Conservation (phyloP, 805 yeast genomes). For the Lipomyces yamadae region DNA sequence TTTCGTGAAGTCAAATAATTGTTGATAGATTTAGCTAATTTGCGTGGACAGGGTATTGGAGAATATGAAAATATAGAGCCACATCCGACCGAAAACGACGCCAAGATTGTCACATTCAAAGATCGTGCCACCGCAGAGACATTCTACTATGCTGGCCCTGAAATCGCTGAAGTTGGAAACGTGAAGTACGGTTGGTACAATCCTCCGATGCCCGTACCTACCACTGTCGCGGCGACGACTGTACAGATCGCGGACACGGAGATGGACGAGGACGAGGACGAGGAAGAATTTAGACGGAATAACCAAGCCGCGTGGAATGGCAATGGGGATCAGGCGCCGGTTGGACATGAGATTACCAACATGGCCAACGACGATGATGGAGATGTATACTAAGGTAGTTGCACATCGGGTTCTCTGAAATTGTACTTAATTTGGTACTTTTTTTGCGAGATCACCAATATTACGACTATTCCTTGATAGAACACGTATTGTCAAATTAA, state of each 20-base stretch:
- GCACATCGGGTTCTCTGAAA: neutral
- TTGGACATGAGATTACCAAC: neutral
- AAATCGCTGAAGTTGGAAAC: conserved; percentile 11
- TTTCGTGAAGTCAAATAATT: too few relatives aligned
- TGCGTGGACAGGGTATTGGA: conserved; percentile 30
- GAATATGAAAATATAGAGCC: conserved; percentile 40
- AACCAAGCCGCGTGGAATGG: conserved; percentile 14
- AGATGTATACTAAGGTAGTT: conserved; percentile 20
- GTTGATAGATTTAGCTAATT: neutral
- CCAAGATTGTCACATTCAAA: conserved; percentile 42
- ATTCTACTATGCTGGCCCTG: conserved; percentile 26
- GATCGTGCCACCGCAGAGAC: conserved; percentile 49
- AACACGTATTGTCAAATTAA: neutral
- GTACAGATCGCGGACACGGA: conserved; percentile 17
- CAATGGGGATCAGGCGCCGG: neutral
- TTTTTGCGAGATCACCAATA: too few relatives aligned
- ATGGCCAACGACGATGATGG: conserved; percentile 26
- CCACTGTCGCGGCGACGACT: neutral
- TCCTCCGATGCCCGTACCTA: conserved; percentile 15
- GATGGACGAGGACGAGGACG: conserved; percentile 20
- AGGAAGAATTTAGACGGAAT: conserved; percentile 15
- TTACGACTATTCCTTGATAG: neutral
- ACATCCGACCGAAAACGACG: conserved; percentile 20
- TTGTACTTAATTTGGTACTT: too few relatives aligned
- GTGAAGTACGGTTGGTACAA: conserved; percentile 24